Evolutionary conservation across 2,329 filamentous ascomycete genomes (phyloP).

Genomic region (Penicillium sp.): DNA sequence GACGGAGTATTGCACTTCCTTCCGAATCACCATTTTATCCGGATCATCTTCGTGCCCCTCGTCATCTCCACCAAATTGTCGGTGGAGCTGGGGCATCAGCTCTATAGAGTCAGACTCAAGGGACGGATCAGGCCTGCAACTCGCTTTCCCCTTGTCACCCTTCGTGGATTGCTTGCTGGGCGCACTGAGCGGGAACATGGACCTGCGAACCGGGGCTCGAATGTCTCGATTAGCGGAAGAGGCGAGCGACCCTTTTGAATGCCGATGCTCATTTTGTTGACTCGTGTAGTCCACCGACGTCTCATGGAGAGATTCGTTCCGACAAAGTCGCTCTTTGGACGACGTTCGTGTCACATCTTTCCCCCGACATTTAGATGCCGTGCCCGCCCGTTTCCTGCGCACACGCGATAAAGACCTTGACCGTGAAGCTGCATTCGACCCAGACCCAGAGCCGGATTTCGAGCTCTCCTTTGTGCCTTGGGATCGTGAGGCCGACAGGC

Average conservation of each 20-base stretch:
- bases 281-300: not conserved
- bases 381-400: constrained; percentile 9
- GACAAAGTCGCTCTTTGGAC: constrained; percentile 9
- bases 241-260: too few relatives aligned
- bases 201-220: constrained; percentile 8
- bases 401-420: constrained; percentile 8
- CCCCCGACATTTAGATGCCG: constrained; percentile 1
- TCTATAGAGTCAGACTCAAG: constrained; percentile 14
- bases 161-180: not conserved
- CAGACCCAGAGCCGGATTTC: constrained; percentile 12
- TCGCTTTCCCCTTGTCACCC: constrained; percentile 3
- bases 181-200: constrained; percentile 12
- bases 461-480: constrained; percentile 15
- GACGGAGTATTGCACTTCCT: constrained; percentile 30
- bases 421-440: constrained; percentile 11
- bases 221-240: not conserved
- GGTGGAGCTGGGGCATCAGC: constrained; percentile 11
- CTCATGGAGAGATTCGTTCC: not conserved
- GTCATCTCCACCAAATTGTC: constrained; percentile 8
- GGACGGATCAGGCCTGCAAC: not conserved
- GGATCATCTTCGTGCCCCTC: constrained; percentile 11
- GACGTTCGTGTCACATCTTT: constrained; percentile 1
- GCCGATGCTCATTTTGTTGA: not conserved
- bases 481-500: constrained; percentile 18
- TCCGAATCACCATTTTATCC: constrained; percentile 31